Conservation (phyloP, 2,329 filamentous ascomycete genomes). For the Venturia asperata region DNA sequence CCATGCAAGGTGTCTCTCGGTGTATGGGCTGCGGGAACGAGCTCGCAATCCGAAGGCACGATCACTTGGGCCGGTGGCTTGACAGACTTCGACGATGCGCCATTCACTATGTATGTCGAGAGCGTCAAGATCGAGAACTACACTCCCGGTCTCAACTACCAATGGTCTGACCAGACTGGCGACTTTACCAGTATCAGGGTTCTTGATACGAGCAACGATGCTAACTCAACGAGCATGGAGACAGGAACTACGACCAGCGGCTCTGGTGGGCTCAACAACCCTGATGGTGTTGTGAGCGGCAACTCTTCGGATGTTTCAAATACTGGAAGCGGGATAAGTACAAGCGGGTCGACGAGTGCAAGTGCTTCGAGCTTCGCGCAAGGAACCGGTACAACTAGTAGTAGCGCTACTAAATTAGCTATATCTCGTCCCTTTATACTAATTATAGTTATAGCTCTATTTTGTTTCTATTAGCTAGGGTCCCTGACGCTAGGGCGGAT, state of each 20-base stretch:
- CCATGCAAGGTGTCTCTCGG: conserved; percentile 54
- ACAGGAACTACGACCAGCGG: conserved; percentile 28
- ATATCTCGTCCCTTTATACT: background rate
- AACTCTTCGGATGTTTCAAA: background rate
- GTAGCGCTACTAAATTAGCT: background rate
- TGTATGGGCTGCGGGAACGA: conserved; percentile 44
- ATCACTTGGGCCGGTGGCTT: conserved; percentile 60
- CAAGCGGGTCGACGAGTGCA: background rate
- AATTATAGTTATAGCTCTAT: background rate
- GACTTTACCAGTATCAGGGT: conserved; percentile 29
- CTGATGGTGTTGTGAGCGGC: background rate
- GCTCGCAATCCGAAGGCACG: conserved; percentile 46
- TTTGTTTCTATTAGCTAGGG: too few relatives aligned
- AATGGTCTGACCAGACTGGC: conserved; percentile 44
- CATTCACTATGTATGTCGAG: conserved; percentile 48
- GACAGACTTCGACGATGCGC: conserved; percentile 40
- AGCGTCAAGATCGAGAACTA: conserved; percentile 46
- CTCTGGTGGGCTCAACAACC: background rate
- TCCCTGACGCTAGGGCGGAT: too few relatives aligned
- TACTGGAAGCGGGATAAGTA: background rate
- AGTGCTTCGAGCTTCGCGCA: background rate
- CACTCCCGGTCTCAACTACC: conserved; percentile 45
- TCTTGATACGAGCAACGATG: conserved; percentile 18
- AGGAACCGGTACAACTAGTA: background rate
- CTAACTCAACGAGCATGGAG: conserved; percentile 18